Evolutionary conservation across 148 eudicot species (phyloP), one percentile per base, ranked within the genome.

Genomic region (Arbutus unedo): DNA sequence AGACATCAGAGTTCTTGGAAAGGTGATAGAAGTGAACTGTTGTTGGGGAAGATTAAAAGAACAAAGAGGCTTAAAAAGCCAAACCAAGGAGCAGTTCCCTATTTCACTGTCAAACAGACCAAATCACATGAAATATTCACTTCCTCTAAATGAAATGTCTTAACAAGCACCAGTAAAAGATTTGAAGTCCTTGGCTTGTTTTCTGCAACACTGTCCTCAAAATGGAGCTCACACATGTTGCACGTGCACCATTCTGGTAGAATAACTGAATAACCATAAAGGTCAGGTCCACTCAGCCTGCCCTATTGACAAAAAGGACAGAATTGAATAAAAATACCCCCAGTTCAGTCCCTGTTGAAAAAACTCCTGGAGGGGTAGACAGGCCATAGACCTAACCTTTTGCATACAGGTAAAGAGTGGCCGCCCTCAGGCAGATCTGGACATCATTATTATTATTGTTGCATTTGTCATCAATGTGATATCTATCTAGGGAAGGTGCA

Each of bases 41-140:
- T 73, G 11, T 44, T 2, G 23, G 53, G 45, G 51, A 45, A 73
- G 51, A 73, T 41, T 4, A 18, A 45, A 15, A 47, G 4, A 48
- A 74, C 10, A 44, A 47, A 4, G 16, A 8, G 8, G 78, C 41
- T 75, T 56, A 50, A 75, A 23, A 41, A 23, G 57, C 57, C 43
- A 75, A 75, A 75, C 44, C 59, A 21, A 49, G 57, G 43, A 53
- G 77, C 77, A 74, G 18, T 75, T 75, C 57, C 56, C 25, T 8
- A 47, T 49, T 75, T 45, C 51, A 71, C 19, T 4, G 15, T 50
- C 78, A 23, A 49, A 25, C 78, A 21, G 54, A 23, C 57, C 59
- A 75, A 23, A 21, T 75, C 57, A 49, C 38, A 50, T 21, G 6
- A 23, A 49, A 75, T 50, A 50, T 41, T 21, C 21, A n/a, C 51